Percentiles rank a stretch among this genome's conserved stretches.
phyloP scores from a whole-genome alignment of 768 basidiomycete species.

The Macrocybe gigantea region DNA sequence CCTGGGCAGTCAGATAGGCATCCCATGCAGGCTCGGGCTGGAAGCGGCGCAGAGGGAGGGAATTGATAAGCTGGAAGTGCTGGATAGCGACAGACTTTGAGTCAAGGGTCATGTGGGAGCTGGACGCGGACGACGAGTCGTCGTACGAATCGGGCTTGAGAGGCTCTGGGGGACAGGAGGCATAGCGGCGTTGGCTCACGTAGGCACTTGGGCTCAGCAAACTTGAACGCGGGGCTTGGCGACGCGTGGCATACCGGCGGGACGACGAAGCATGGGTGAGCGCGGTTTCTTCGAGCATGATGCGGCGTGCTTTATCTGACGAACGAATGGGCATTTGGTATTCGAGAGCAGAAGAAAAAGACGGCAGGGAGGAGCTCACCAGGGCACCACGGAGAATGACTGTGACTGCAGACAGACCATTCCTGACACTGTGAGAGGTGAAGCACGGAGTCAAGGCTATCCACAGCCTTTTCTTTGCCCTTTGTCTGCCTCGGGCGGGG shows the following conservation, averaged over 20 bases:
- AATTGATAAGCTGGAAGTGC: constrained; percentile 5
- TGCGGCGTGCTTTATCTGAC: constrained; percentile 27
- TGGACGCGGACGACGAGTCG: not conserved
- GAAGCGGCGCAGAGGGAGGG: too few relatives aligned
- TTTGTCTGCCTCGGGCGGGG: constrained; percentile 46
- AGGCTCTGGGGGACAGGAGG: constrained; percentile 12
- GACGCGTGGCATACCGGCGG: constrained; percentile 4
- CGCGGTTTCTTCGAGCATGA: constrained; percentile 29
- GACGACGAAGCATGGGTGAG: constrained; percentile 7
- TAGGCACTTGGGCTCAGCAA: not conserved
- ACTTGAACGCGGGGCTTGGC: not conserved
- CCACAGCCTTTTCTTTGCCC: constrained; percentile 44
- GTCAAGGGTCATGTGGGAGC: constrained; percentile 1
- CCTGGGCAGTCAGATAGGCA: not conserved
- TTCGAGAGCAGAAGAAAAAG: too few relatives aligned
- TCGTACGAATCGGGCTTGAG: not conserved
- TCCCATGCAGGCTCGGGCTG: not conserved
- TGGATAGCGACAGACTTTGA: not conserved
- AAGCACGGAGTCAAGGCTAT: constrained; percentile 18
- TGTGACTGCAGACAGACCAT: constrained; percentile 38
- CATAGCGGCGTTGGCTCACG: constrained; percentile 18
- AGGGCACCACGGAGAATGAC: constrained; percentile 44
- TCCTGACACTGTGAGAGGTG: constrained; percentile 33
- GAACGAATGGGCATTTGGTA: not conserved
- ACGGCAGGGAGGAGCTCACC: constrained; percentile 14